phyloP scores from a whole-genome alignment of 805 yeast species.

The Brettanomyces custersianus region DNA sequence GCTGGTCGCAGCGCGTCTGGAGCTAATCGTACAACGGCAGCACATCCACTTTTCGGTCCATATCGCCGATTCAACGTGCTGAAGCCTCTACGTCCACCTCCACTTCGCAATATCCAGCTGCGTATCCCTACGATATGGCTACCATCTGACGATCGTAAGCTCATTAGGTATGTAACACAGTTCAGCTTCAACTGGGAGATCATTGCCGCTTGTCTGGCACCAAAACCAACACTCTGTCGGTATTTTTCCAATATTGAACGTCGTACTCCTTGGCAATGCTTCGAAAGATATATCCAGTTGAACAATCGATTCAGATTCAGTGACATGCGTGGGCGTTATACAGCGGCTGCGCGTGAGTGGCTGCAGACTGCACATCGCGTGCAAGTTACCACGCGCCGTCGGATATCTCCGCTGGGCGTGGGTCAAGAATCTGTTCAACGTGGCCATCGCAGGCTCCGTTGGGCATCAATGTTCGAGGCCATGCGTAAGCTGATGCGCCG shows the following conservation, averaged over 20 bases:
- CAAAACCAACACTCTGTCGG: constrained; percentile 48
- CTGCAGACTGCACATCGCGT: constrained; percentile 83
- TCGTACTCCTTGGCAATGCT: constrained; percentile 98
- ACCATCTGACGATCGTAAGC: constrained; percentile 81
- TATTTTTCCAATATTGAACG: constrained; percentile 86
- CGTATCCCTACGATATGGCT: constrained; percentile 94
- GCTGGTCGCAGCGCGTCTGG: constrained; percentile 30
- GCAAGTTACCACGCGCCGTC: constrained; percentile 78
- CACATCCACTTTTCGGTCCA: constrained; percentile 49
- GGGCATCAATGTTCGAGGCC: constrained; percentile 98
- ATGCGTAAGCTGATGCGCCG: constrained; percentile 84
- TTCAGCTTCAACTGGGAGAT: constrained; percentile 91
- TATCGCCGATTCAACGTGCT: constrained; percentile 53
- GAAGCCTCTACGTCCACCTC: constrained; percentile 90
- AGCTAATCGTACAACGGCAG: constrained; percentile 15
- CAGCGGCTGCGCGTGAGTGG: constrained; percentile 84
- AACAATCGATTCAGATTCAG: constrained; percentile 79
- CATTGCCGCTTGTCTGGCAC: constrained; percentile 71
- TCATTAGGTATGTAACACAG: constrained; percentile 75
- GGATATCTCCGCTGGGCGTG: constrained; percentile 90
- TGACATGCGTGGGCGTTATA: constrained; percentile 82
- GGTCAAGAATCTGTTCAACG: constrained; percentile 87
- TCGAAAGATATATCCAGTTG: constrained; percentile 89
- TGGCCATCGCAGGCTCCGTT: constrained; percentile 82
- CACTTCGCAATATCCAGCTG: constrained; percentile 65